These are phyloP conservation scores for Ottelia alismoides DNA, from an alignment of 106 monocot species.

Conservation along the genomic window DNA sequence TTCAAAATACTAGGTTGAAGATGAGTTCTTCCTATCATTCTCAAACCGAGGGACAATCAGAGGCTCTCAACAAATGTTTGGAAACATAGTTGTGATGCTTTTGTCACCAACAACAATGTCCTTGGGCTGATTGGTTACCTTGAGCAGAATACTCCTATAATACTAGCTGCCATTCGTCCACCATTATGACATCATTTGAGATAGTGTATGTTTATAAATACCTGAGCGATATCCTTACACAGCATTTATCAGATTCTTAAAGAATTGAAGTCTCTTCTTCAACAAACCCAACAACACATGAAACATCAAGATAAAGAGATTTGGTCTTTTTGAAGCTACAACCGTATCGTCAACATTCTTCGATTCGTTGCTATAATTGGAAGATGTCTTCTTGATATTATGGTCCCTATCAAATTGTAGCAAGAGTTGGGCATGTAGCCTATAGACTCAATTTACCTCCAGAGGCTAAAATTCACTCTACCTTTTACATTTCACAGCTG, in stretches of 20 bases:
- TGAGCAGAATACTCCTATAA: conserved; percentile 2
- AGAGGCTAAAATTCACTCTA: neutral
- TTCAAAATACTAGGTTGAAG: neutral
- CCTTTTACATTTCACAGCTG: neutral
- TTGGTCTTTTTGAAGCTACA: neutral
- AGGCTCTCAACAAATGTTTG: neutral
- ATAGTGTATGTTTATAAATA: neutral
- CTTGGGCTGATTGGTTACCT: neutral
- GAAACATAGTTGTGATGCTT: neutral
- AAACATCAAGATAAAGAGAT: neutral
- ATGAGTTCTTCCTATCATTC: neutral
- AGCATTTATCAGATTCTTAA: neutral
- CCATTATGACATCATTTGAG: neutral
- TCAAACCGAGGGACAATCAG: conserved; percentile 1
- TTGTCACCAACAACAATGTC: neutral
- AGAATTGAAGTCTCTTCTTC: neutral
- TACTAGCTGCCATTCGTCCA: neutral
- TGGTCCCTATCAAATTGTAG: neutral
- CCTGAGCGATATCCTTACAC: neutral
- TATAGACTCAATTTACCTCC: neutral
- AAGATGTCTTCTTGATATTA: neutral
- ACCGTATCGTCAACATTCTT: neutral
- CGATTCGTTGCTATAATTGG: neutral
- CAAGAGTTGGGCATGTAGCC: neutral
- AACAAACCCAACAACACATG: neutral